phyloP scores from a whole-genome alignment of 2,329 filamentous ascomycete species.

The Blastomyces parvus region DNA sequence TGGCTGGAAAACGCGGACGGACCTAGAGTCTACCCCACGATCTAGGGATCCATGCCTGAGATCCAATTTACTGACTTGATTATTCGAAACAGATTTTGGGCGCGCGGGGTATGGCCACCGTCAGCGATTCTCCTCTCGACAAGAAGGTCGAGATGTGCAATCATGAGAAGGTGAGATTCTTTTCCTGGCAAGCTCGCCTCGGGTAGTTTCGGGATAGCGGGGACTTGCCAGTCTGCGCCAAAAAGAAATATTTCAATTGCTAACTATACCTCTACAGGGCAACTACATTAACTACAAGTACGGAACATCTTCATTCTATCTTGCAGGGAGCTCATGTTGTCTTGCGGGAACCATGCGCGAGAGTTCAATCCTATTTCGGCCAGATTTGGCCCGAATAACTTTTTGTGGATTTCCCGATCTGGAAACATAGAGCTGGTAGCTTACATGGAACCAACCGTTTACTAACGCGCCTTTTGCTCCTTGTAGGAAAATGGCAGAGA shows the following conservation, averaged over 20 bases:
- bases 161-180: conserved; percentile 60
- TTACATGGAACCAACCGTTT: conserved; percentile 2
- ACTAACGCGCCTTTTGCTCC: conserved; percentile 20
- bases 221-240: conserved; percentile 5
- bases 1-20: conserved; percentile 8
- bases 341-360: not conserved
- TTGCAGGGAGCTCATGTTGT: not conserved
- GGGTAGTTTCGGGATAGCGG: conserved; percentile 18
- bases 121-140: conserved; percentile 75
- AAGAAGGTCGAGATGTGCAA: conserved; percentile 98
- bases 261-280: conserved; percentile 37
- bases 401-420: not conserved
- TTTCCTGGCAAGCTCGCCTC: conserved; percentile 14
- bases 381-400: not conserved
- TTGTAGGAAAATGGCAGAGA: conserved; percentile 92
- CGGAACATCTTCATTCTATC: conserved; percentile 7
- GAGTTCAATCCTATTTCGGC: not conserved
- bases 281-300: conserved; percentile 96
- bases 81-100: conserved; percentile 49
- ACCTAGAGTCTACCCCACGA: not conserved
- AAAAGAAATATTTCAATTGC: conserved; percentile 19
- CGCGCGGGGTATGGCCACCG: conserved; percentile 68
- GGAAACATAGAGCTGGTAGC: not conserved
- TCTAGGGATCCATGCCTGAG: conserved; percentile 8
- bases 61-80: conserved; percentile 20